Percentiles rank a stretch among this genome's conserved stretches.
phyloP scores from a whole-genome alignment of 768 basidiomycete genomes.

The Clitopilus passeckerianus region DNA sequence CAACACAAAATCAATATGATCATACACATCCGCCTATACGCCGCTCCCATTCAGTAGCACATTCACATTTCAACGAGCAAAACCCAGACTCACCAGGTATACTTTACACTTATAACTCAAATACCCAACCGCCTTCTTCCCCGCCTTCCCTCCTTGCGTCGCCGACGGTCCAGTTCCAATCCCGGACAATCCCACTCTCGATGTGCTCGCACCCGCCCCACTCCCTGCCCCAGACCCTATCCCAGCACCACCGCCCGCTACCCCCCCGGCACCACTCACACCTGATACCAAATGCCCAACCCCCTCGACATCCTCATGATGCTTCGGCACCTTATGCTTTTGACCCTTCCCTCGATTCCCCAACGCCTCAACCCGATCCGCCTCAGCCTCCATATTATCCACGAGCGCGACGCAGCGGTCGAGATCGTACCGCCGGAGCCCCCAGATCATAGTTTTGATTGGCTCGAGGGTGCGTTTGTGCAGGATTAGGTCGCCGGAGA shows the following conservation, averaged over 20 bases:
- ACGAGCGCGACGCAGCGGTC: constrained; percentile 52
- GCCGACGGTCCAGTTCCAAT: not conserved
- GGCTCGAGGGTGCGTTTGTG: constrained; percentile 71
- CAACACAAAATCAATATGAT: constrained; percentile 68
- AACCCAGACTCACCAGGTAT: constrained; percentile 43
- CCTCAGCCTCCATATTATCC: constrained; percentile 19
- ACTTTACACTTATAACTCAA: constrained; percentile 63
- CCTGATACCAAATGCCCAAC: not conserved
- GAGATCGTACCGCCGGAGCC: constrained; percentile 58
- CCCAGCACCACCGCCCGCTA: not conserved
- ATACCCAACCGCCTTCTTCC: constrained; percentile 33
- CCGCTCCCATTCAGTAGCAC: not conserved
- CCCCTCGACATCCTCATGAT: constrained; percentile 23
- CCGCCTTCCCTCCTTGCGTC: not conserved
- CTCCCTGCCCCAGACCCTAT: not conserved
- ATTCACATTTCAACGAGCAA: not conserved
- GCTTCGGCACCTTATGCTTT: constrained; percentile 6
- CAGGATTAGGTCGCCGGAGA: constrained; percentile 66
- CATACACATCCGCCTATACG: constrained; percentile 61
- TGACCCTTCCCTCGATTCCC: not conserved
- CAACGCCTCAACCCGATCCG: not conserved
- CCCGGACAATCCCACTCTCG: too few species aligned
- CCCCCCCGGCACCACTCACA: too few species aligned
- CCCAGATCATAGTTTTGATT: constrained; percentile 60
- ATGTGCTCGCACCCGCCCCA: too few species aligned